phyloP scores from a whole-genome alignment of 495 filamentous ascomycete genomes.

The Aspergillus carlsbadensis region DNA sequence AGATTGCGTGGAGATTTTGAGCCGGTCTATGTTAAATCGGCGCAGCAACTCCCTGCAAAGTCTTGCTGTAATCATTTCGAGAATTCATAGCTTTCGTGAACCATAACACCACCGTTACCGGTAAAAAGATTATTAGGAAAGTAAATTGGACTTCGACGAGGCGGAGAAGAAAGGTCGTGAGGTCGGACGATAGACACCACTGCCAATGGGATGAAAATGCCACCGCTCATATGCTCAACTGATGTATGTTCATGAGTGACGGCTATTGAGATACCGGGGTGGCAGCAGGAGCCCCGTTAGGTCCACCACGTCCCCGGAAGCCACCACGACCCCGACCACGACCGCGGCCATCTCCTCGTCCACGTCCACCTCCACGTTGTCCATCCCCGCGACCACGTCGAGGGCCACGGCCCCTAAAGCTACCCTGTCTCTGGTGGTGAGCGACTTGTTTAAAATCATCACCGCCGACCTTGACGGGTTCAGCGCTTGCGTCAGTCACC shows the following conservation, averaged over 20 bases:
- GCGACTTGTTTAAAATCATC: conserved; percentile 75
- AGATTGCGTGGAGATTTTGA: not conserved
- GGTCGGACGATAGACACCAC: not conserved
- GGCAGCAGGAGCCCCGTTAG: conserved; percentile 28
- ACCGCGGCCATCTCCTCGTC: conserved; percentile 31
- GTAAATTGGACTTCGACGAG: conserved; percentile 9
- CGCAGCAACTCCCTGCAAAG: conserved; percentile 21
- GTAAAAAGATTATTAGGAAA: conserved; percentile 21
- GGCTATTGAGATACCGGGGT: conserved; percentile 20
- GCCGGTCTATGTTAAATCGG: conserved; percentile 2
- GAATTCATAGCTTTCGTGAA: conserved; percentile 50
- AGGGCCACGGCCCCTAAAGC: conserved; percentile 52
- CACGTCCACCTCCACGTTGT: conserved; percentile 44
- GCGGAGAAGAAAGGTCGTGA: not conserved
- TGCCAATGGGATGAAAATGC: not conserved
- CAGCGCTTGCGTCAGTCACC: conserved; percentile 20
- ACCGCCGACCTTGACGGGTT: conserved; percentile 57
- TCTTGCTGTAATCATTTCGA: conserved; percentile 25
- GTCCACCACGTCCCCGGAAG: conserved; percentile 36
- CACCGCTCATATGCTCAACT: not conserved
- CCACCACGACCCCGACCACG: conserved; percentile 31
- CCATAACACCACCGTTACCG: conserved; percentile 39
- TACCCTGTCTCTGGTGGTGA: conserved; percentile 48
- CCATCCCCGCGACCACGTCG: conserved; percentile 56
- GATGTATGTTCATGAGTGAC: conserved; percentile 3